Percentiles rank a stretch among this genome's conserved stretches.
These are phyloP conservation scores for Blastobotrys aristatus DNA, from an alignment of 1,139 yeast genomes.

Conservation along the genomic window DNA sequence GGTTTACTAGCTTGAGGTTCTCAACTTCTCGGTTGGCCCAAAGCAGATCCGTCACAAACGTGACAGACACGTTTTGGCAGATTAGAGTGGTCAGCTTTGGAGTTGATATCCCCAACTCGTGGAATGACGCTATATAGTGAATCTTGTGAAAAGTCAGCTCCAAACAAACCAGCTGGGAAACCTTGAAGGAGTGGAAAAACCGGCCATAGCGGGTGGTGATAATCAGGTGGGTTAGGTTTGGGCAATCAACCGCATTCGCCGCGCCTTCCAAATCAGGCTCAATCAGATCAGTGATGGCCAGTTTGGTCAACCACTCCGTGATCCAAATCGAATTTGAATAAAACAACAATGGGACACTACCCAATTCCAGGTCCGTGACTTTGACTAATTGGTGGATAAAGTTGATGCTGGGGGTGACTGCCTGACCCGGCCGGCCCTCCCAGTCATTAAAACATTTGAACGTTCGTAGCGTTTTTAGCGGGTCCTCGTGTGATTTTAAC, in stretches of 20 bases:
- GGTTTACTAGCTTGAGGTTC: background rate
- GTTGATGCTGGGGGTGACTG: background rate
- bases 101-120: background rate
- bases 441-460: background rate
- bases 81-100: background rate
- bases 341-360: background rate
- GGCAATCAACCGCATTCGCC: background rate
- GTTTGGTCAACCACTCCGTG: background rate
- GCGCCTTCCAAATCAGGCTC: background rate
- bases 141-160: background rate
- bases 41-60: background rate
- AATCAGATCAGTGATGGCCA: background rate
- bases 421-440: background rate
- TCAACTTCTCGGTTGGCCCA: background rate
- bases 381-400: slow-evolving; percentile 3
- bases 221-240: background rate
- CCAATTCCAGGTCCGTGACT: background rate
- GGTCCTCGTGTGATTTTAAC: background rate
- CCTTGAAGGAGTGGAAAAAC: background rate
- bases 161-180: background rate
- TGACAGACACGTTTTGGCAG: background rate
- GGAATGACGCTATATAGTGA: background rate
- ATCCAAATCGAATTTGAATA: background rate
- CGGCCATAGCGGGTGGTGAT: background rate
- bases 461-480: background rate